phyloP scores from a whole-genome alignment of 2,329 filamentous ascomycete genomes.

The Mycosphaerelloides madeirae region DNA sequence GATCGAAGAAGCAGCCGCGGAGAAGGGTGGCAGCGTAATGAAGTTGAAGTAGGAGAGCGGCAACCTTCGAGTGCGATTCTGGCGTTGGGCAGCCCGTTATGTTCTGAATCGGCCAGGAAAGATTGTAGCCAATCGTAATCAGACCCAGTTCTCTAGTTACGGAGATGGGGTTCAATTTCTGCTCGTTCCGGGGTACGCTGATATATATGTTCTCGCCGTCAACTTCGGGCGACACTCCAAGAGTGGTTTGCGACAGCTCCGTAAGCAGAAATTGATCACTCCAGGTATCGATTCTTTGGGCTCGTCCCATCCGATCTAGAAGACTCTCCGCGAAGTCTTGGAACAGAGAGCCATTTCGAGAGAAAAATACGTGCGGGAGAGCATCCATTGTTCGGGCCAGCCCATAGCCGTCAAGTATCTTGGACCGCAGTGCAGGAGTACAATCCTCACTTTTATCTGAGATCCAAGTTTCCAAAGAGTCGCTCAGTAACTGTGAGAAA shows the following conservation, averaged over 20 bases:
- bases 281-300: constrained; percentile 54
- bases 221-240: constrained; percentile 49
- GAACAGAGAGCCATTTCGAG: constrained; percentile 65
- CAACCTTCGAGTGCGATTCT: constrained; percentile 64
- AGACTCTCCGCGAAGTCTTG: constrained; percentile 62
- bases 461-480: constrained; percentile 71
- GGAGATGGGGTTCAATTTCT: constrained; percentile 34
- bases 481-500: constrained; percentile 69
- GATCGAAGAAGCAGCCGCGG: constrained; percentile 45
- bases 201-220: constrained; percentile 61
- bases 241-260: constrained; percentile 69
- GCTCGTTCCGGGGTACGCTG: constrained; percentile 46
- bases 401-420: constrained; percentile 65
- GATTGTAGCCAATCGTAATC: constrained; percentile 23
- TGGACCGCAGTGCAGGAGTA: constrained; percentile 59
- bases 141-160: constrained; percentile 12
- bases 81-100: constrained; percentile 65
- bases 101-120: constrained; percentile 61
- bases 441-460: constrained; percentile 67
- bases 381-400: constrained; percentile 61
- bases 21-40: constrained; percentile 66
- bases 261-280: constrained; percentile 77
- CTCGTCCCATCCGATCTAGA: constrained; percentile 67
- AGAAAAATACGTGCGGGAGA: constrained; percentile 70
- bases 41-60: constrained; percentile 72